Conservation (phyloP, 495 filamentous ascomycete species). For the Aspergillus nanangensis region DNA sequence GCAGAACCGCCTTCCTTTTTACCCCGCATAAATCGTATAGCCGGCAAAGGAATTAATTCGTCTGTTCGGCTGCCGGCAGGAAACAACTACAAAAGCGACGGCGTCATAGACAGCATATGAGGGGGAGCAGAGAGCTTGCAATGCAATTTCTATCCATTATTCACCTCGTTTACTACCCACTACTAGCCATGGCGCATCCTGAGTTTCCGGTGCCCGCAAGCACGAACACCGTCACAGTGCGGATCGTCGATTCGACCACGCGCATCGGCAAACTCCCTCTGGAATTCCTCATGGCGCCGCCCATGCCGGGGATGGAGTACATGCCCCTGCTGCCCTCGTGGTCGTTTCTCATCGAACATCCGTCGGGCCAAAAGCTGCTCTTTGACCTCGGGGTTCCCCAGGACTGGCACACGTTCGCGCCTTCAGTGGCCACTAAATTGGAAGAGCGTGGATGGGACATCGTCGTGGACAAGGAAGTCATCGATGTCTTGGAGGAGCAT, state of each 20-base stretch:
- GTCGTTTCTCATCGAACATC: slow-evolving; percentile 53
- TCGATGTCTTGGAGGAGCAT: slow-evolving; percentile 43
- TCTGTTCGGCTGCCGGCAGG: too few species aligned
- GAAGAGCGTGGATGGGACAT: slow-evolving; percentile 21
- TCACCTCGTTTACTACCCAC: too few species aligned
- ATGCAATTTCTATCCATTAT: too few species aligned
- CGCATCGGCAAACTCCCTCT: slow-evolving; percentile 26
- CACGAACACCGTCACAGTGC: slow-evolving; percentile 25
- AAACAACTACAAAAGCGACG: too few species aligned
- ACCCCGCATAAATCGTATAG: too few species aligned
- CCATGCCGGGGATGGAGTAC: slow-evolving; percentile 34
- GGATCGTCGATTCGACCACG: slow-evolving; percentile 50
- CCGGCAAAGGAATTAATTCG: too few species aligned
- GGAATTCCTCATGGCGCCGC: slow-evolving; percentile 34
- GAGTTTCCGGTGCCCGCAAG: neutral
- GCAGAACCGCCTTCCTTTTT: too few species aligned
- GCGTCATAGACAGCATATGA: too few species aligned
- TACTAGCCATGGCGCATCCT: too few species aligned
- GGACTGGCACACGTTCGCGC: slow-evolving; percentile 41
- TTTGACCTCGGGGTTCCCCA: slow-evolving; percentile 58
- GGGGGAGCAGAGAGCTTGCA: too few species aligned
- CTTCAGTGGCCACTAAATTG: slow-evolving; percentile 21
- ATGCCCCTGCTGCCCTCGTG: slow-evolving; percentile 38
- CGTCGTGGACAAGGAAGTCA: slow-evolving; percentile 41
- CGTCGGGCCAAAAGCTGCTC: slow-evolving; percentile 39